Evolutionary conservation across 2,329 filamentous ascomycete species (phyloP).

Genomic region (Nemania diffusa): DNA sequence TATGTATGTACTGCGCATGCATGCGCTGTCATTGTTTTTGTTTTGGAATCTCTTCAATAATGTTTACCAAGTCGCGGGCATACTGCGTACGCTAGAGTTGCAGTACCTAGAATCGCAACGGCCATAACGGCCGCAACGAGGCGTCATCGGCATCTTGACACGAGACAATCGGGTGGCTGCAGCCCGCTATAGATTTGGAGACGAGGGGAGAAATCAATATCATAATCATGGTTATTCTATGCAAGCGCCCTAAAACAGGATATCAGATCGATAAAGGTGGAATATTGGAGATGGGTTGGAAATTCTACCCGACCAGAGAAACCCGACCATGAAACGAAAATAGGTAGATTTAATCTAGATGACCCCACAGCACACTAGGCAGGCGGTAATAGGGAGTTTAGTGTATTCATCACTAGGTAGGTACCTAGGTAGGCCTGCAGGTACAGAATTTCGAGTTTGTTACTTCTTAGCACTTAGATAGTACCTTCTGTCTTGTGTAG

Average conservation of each 20-base stretch:
- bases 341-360: slow-evolving; percentile 6
- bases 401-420: too few species aligned
- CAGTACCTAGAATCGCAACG: background rate
- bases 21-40: slow-evolving; percentile 37
- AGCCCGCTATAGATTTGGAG: background rate
- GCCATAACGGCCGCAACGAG: slow-evolving; percentile 8
- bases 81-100: background rate
- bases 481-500: background rate
- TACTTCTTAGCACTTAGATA: too few species aligned
- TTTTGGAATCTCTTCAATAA: background rate
- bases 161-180: slow-evolving; percentile 24
- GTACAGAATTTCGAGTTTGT: too few species aligned
- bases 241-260: background rate
- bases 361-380: background rate
- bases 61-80: slow-evolving; percentile 6
- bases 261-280: background rate
- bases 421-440: too few species aligned
- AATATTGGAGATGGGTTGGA: background rate
- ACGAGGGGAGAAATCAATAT: background rate
- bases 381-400: slow-evolving; percentile 3
- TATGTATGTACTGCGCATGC: slow-evolving; percentile 2
- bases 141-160: slow-evolving; percentile 24
- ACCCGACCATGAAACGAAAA: slow-evolving; percentile 12
- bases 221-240: background rate
- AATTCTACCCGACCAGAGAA: background rate